phyloP scores from a whole-genome alignment of 352 stramenopile species.

The Globisporangium radiosum region DNA sequence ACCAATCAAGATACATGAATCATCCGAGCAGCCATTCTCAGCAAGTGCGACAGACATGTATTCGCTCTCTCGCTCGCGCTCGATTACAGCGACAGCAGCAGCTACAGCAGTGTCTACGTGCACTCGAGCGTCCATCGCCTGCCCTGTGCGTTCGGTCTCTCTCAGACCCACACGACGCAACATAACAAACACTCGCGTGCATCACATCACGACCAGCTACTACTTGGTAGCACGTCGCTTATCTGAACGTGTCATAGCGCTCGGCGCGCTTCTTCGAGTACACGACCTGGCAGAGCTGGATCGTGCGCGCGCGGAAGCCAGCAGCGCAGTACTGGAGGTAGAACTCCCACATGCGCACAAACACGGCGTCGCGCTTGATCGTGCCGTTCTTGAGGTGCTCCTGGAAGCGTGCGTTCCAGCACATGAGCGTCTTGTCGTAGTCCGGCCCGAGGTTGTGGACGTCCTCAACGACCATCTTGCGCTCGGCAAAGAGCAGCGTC shows the following conservation, averaged over 20 bases:
- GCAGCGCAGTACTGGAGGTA: slow-evolving; percentile 88
- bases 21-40: too few relatives aligned
- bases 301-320: slow-evolving; percentile 84
- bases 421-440: slow-evolving; percentile 89
- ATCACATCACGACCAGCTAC: too few relatives aligned
- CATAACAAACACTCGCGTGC: too few relatives aligned
- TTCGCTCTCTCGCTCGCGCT: too few relatives aligned
- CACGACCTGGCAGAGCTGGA: slow-evolving; percentile 78
- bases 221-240: slow-evolving; percentile 10
- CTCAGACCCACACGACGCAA: too few relatives aligned
- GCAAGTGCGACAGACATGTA: too few relatives aligned
- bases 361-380: slow-evolving; percentile 76
- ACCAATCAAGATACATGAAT: too few relatives aligned
- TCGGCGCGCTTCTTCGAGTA: slow-evolving; percentile 81
- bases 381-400: slow-evolving; percentile 65
- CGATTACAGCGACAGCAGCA: too few relatives aligned
- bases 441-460: slow-evolving; percentile 83
- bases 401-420: slow-evolving; percentile 86
- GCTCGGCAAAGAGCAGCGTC: slow-evolving; percentile 69
- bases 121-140: too few relatives aligned
- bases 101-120: too few relatives aligned
- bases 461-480: slow-evolving; percentile 77
- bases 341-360: slow-evolving; percentile 87
- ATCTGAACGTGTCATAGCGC: slow-evolving; percentile 79
- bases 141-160: too few relatives aligned